Base-by-base conservation (phyloP, 225 moss, liverwort and hornwort genomes). In the Sphagnum tenellum region DNA sequence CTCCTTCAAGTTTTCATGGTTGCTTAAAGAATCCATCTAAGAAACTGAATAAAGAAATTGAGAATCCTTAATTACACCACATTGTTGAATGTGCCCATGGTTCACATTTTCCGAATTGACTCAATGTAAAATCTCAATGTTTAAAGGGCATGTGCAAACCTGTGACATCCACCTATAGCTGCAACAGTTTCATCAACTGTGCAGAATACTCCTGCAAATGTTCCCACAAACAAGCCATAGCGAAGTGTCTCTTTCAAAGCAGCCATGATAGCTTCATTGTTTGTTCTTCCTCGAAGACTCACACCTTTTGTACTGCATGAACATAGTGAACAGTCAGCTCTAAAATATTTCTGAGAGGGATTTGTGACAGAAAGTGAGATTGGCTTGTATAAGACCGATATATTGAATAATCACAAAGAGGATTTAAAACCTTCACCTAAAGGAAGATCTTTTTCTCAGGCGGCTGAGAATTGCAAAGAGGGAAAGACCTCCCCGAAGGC, bases 151-250 rank as follows among this genome's bases (percentile, higher is more conserved):
- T 29, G 29, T 29, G 29, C 52, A 58, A 65, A 86, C 86, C 83
- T 83, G 69, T 79, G 71, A 68, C 74, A 70, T 48, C 96, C 96
- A 64, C 89, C 89, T 48, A 90, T 65, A 12, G 92, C 85, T 61
- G 92, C 96, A 76, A 96, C 88, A 7, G 78, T 67, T 75, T 90
- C 92, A 68, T 96, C 96, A 55, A 92, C 88, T 62, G 89, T 90
- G 71, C 90, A 90, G 70, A 92, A 96, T 64, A 83, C 83, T 81
- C 96, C 92, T 62, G 88, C 92, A 66, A 92, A 96, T 61, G 92
- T 87, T 46, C 96, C 92, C 60, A 96, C 64, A 73, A 96, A 96
- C 44, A 96, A 78, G 54, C 96, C 96, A 73, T 96, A 96, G 62
- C 96, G 88, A 61, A 92, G 78, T 60, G 96, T 89, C 74, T 96